These are phyloP conservation scores for Fusarium camptoceras DNA, from an alignment of 2,329 filamentous ascomycete genomes.

Conservation along the genomic window DNA sequence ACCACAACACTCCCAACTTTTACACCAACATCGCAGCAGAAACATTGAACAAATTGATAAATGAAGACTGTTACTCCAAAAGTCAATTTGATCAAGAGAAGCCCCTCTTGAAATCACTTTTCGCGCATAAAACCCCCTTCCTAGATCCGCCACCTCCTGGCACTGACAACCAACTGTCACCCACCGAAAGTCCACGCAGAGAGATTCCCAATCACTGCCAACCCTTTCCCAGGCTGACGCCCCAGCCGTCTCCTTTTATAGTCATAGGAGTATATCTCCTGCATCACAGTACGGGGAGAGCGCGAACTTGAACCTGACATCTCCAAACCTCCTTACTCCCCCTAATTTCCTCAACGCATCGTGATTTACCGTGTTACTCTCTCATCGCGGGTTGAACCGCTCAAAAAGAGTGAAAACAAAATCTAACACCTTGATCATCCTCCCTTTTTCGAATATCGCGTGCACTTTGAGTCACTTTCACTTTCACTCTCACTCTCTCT, in stretches of 20 bases:
- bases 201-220: neutral
- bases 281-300: neutral
- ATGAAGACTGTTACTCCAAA: accelerated
- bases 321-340: neutral
- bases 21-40: neutral
- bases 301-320: neutral
- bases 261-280: neutral
- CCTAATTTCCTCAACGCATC: slow-evolving; percentile 2
- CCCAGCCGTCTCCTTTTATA: slow-evolving; percentile 3
- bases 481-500: neutral
- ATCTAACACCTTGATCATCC: neutral
- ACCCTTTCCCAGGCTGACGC: neutral
- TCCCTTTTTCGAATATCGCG: neutral
- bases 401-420: neutral
- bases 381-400: slow-evolving; percentile 4
- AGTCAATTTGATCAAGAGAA: neutral
- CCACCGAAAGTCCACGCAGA: neutral
- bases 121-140: neutral
- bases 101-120: neutral
- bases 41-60: neutral
- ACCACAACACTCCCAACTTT: neutral
- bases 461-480: neutral
- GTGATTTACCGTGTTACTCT: slow-evolving; percentile 13
- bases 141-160: slow-evolving; percentile 4
- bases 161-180: slow-evolving; percentile 23